Conservation (phyloP, 2,329 filamentous ascomycete species). For the Hypocrella siamensis region DNA sequence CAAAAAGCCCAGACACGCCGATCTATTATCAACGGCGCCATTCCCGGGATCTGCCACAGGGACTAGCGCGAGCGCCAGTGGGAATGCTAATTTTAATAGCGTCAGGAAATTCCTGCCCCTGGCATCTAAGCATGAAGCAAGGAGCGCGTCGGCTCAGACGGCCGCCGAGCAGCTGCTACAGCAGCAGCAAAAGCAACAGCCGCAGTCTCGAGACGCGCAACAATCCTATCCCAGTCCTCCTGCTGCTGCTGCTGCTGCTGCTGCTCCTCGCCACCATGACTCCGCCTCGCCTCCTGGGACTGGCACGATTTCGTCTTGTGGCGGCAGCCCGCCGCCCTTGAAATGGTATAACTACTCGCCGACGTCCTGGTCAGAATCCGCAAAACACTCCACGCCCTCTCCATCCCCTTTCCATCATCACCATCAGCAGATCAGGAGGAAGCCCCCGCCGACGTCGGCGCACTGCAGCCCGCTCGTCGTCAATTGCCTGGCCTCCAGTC, state of each 20-base stretch:
- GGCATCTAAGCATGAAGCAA: constrained; percentile 3
- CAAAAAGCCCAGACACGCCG: constrained; percentile 19
- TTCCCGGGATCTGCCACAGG: constrained; percentile 20
- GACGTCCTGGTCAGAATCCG: too few species aligned
- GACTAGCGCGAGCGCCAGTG: constrained; percentile 8
- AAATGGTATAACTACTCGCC: too few species aligned
- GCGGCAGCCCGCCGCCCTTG: too few species aligned
- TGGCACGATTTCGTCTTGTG: too few species aligned
- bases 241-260: too few species aligned
- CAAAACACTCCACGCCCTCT: constrained; percentile 9
- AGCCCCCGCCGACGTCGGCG: constrained; percentile 20
- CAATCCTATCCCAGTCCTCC: constrained; percentile 19
- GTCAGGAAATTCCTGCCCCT: constrained; percentile 16
- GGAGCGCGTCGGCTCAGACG: neutral
- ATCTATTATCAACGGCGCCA: constrained; percentile 5
- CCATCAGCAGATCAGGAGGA: constrained; percentile 31
- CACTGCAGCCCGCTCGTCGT: constrained; percentile 5
- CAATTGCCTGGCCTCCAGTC: constrained; percentile 1
- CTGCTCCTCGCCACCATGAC: too few species aligned
- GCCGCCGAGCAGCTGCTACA: neutral
- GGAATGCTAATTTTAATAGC: too few species aligned
- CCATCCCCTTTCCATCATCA: constrained; percentile 15
- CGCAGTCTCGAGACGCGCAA: constrained; percentile 3
- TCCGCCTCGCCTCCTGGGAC: constrained; percentile 9
- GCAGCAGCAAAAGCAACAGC: neutral